A percentile compares a stretch with the other conserved stretches of the same genome.
Evolutionary conservation across 371 early-diverging fungal species (phyloP).

Genomic region (Lichtheimia ramosa): DNA sequence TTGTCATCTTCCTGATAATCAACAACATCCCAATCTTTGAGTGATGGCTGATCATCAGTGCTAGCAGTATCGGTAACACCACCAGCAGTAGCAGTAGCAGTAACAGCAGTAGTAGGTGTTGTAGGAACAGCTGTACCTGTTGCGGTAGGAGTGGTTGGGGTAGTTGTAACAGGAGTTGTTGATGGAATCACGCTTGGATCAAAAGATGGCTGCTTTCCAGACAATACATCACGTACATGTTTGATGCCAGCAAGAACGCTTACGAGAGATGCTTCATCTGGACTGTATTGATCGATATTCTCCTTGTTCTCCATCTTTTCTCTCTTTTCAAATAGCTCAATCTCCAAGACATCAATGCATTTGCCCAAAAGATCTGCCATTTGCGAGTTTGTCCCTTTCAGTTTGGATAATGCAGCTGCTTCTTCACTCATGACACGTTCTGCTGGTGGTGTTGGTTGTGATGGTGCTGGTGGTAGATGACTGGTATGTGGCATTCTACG

Average conservation of each 20-base stretch:
- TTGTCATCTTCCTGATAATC: slow-evolving; percentile 1
- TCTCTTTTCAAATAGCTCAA: slow-evolving; percentile 31
- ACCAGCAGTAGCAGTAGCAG: too few relatives aligned
- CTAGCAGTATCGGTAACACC: background rate
- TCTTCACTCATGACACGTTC: background rate
- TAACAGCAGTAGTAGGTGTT: background rate
- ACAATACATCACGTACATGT: slow-evolving; percentile 61
- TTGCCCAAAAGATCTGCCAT: slow-evolving; percentile 56
- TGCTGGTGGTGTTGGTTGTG: background rate
- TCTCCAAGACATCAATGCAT: slow-evolving; percentile 55
- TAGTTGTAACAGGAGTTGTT: background rate
- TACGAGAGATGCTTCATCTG: slow-evolving; percentile 34
- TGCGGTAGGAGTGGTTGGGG: background rate
- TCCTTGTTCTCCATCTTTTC: background rate
- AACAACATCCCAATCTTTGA: slow-evolving; percentile 8
- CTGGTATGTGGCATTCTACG: background rate
- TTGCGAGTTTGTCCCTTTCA: slow-evolving; percentile 35
- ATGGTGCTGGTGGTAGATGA: background rate
- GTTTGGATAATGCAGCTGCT: slow-evolving; percentile 8
- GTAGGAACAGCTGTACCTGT: background rate
- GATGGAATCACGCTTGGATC: slow-evolving; percentile 46
- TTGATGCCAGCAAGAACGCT: slow-evolving; percentile 58
- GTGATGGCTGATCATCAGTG: background rate
- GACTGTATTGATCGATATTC: slow-evolving; percentile 3
- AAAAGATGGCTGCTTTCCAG: slow-evolving; percentile 49